Conservation (phyloP, 2,329 filamentous ascomycete genomes). For the Tympanopsis confertula region DNA sequence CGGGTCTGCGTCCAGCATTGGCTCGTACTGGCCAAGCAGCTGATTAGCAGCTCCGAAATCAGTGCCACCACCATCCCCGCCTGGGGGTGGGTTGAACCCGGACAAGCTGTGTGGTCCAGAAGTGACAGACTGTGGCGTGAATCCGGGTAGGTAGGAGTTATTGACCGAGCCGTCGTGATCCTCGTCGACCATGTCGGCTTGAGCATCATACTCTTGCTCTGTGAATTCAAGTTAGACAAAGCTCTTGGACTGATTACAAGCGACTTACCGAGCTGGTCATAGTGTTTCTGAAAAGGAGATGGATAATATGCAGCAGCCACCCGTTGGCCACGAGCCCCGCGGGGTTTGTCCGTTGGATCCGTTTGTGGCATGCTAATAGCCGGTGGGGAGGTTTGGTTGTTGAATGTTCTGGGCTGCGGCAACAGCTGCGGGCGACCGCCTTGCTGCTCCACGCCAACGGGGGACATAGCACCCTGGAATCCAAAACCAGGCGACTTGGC, state of each 20-base stretch:
- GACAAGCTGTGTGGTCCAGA: slow-evolving; percentile 10
- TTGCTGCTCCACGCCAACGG: slow-evolving; percentile 43
- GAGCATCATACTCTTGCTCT: slow-evolving; percentile 97
- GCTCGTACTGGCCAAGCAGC: slow-evolving; percentile 64
- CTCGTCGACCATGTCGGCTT: slow-evolving; percentile 80
- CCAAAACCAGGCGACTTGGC: slow-evolving; percentile 50
- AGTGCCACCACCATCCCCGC: slow-evolving; percentile 19
- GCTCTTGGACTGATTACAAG: slow-evolving; percentile 33
- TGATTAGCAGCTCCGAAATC: slow-evolving; percentile 31
- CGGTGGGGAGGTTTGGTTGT: slow-evolving; percentile 9
- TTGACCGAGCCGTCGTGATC: slow-evolving; percentile 61
- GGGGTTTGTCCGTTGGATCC: slow-evolving; percentile 14
- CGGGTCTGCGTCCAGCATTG: slow-evolving; percentile 82
- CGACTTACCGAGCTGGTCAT: slow-evolving; percentile 86
- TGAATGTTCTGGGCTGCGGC: slow-evolving; percentile 10
- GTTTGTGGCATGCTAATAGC: slow-evolving; percentile 21
- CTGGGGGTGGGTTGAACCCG: slow-evolving; percentile 25
- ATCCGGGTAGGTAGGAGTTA: slow-evolving; percentile 49
- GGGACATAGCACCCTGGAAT: slow-evolving; percentile 48
- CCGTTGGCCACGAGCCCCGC: slow-evolving; percentile 20
- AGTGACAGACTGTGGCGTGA: slow-evolving; percentile 21
- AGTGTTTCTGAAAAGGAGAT: slow-evolving; percentile 83
- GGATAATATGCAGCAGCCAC: slow-evolving; percentile 56
- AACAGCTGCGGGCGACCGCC: slow-evolving; percentile 29
- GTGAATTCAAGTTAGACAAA: slow-evolving; percentile 40